Conservation (phyloP, 228 moss, liverwort and hornwort species). For the Sphagnum magellanicum region DNA sequence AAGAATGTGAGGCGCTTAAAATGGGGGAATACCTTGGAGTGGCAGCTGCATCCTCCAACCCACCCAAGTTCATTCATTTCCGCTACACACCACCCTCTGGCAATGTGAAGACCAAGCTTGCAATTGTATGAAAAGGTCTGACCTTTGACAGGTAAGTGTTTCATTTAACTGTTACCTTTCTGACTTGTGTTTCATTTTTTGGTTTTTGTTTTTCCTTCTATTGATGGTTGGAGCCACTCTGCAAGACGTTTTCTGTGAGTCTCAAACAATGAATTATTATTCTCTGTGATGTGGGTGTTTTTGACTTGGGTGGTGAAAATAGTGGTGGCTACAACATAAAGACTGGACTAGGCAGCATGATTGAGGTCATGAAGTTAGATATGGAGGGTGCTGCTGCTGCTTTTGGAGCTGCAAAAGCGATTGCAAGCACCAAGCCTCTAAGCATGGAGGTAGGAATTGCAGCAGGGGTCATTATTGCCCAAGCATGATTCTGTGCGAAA, state of each 20-base stretch:
- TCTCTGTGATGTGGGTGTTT: too few relatives aligned
- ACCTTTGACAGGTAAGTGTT: constrained; percentile 6
- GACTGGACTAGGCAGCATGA: constrained; percentile 39
- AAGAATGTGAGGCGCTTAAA: constrained; percentile 38
- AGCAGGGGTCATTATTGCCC: too few relatives aligned
- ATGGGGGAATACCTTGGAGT: constrained; percentile 58
- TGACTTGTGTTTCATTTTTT: too few relatives aligned
- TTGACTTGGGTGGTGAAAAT: too few relatives aligned
- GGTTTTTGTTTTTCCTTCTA: too few relatives aligned
- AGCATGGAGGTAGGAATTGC: constrained; percentile 32
- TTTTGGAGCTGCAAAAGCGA: constrained; percentile 45
- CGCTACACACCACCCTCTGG: constrained; percentile 38
- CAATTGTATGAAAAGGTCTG: constrained; percentile 50
- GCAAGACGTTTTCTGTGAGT: too few relatives aligned
- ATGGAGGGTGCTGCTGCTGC: constrained; percentile 56
- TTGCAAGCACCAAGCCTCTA: constrained; percentile 34
- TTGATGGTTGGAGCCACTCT: too few relatives aligned
- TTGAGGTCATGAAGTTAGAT: constrained; percentile 55
- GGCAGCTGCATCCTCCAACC: constrained; percentile 43
- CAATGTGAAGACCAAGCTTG: constrained; percentile 36
- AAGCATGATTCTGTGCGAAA: too few relatives aligned
- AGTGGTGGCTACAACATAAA: constrained; percentile 43
- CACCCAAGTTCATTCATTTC: constrained; percentile 48
- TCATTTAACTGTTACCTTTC: too few relatives aligned
- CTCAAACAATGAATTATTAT: neutral